Evolutionary conservation across 805 yeast genomes (phyloP).

Genomic region (Starmerella cellae): DNA sequence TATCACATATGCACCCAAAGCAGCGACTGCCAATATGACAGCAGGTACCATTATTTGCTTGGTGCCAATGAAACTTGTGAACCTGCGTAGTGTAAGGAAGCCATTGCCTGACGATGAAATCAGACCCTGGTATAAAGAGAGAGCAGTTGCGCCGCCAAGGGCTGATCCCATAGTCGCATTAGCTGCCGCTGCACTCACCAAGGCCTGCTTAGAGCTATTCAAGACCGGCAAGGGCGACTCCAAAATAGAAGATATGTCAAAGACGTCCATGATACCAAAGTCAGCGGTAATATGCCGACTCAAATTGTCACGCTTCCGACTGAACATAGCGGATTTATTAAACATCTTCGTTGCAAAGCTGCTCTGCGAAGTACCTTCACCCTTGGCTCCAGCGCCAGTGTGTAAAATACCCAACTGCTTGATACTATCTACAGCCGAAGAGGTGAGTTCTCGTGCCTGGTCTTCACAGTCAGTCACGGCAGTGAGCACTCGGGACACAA

Average conservation of each 20-base stretch:
- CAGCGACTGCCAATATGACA: slow-evolving; percentile 37
- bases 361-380: neutral
- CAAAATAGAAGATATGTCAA: slow-evolving; percentile 50
- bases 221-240: slow-evolving; percentile 21
- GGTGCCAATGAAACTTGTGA: slow-evolving; percentile 37
- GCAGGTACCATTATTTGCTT: slow-evolving; percentile 44
- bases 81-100: slow-evolving; percentile 27
- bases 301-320: slow-evolving; percentile 51
- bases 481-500: slow-evolving; percentile 51
- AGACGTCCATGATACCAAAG: slow-evolving; percentile 56
- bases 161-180: slow-evolving; percentile 12
- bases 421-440: slow-evolving; percentile 47
- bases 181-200: slow-evolving; percentile 13
- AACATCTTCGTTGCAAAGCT: slow-evolving; percentile 33
- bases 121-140: slow-evolving; percentile 17
- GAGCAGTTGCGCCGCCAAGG: slow-evolving; percentile 17
- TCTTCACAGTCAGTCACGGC: slow-evolving; percentile 55
- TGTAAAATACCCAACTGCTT: slow-evolving; percentile 46
- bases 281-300: slow-evolving; percentile 45
- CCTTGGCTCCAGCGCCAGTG: slow-evolving; percentile 42
- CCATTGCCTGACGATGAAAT: slow-evolving; percentile 20
- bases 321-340: slow-evolving; percentile 64
- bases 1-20: slow-evolving; percentile 49
- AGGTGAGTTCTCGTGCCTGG: slow-evolving; percentile 50
- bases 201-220: slow-evolving; percentile 12